Percentiles rank a stretch among this genome's conserved stretches.
Conservation (phyloP, 441 rosid species). For the Syzygium syzygioides region DNA sequence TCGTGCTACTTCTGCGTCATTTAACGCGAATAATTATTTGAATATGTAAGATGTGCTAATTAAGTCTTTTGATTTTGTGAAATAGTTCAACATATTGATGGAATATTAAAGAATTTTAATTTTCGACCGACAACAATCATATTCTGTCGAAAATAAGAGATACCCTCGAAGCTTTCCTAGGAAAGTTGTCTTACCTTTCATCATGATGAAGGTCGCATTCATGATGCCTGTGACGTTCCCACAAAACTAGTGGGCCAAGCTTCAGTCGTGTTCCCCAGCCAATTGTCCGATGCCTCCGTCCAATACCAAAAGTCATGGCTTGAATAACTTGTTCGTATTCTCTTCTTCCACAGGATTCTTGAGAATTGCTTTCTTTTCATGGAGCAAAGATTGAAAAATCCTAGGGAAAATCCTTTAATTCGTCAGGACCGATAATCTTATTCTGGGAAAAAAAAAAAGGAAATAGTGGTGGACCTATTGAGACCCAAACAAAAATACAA, state of each 20-base stretch:
- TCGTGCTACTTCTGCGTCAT: background rate
- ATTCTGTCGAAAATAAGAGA: background rate
- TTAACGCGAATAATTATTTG: rapidly evolving
- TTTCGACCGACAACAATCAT: background rate
- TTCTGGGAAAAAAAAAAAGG: background rate
- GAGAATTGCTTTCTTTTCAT: background rate
- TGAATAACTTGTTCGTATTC: background rate
- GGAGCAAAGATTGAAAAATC: background rate
- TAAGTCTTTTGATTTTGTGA: background rate
- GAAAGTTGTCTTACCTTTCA: background rate
- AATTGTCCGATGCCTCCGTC: background rate
- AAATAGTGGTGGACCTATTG: background rate
- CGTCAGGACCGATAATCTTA: background rate
- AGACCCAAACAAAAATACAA: background rate
- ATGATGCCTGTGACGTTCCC: background rate
- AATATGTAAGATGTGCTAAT: rapidly evolving
- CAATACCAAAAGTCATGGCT: background rate
- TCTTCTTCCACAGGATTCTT: too few relatives aligned
- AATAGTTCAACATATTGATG: background rate
- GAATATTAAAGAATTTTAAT: background rate
- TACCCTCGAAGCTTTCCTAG: background rate
- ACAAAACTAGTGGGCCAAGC: background rate
- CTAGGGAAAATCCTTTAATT: background rate
- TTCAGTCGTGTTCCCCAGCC: background rate
- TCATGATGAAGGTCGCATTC: background rate